A percentile compares a stretch with the other conserved stretches of the same genome.
phyloP scores from a whole-genome alignment of 2,329 filamentous ascomycete genomes.

The Paramyrothecium roridum region DNA sequence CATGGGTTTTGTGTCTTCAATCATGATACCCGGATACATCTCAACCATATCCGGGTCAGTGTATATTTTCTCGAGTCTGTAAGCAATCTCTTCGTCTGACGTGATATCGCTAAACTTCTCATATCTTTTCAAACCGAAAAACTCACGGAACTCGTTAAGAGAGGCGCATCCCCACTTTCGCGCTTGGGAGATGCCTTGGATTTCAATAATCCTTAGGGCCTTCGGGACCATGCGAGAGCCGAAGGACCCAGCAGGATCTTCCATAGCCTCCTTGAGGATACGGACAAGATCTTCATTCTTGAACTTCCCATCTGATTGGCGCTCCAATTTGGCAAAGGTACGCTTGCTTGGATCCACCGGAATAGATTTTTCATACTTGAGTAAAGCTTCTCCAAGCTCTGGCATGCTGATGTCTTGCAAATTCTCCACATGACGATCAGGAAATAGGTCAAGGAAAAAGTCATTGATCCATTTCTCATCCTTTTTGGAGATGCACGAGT shows the following conservation, averaged over 20 bases:
- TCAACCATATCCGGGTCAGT: slow-evolving; percentile 60
- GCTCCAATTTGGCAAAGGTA: too few species aligned
- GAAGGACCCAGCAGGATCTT: too few species aligned
- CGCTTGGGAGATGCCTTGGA: slow-evolving; percentile 59
- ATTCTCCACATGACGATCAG: too few species aligned
- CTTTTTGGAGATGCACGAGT: slow-evolving; percentile 56
- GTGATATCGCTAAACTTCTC: slow-evolving; percentile 43
- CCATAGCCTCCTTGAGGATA: too few species aligned
- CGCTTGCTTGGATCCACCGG: too few species aligned
- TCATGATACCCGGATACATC: slow-evolving; percentile 62
- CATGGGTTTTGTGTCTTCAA: slow-evolving; percentile 64
- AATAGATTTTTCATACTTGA: too few species aligned
- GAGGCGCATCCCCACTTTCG: slow-evolving; percentile 60
- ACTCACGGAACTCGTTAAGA: slow-evolving; percentile 51
- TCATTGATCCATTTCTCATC: slow-evolving; percentile 62
- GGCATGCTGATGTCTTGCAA: too few species aligned
- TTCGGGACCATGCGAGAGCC: slow-evolving; percentile 38
- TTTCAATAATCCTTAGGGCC: slow-evolving; percentile 57
- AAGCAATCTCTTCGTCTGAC: slow-evolving; percentile 2
- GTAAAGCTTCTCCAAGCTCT: too few species aligned
- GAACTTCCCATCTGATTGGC: too few species aligned
- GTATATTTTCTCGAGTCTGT: slow-evolving; percentile 38
- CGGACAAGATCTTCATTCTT: too few species aligned
- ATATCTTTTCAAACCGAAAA: slow-evolving; percentile 55
- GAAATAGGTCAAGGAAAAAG: slow-evolving; percentile 45